Evolutionary conservation across 2,329 filamentous ascomycete genomes (phyloP).

Genomic region (Aureobasidium sp.): DNA sequence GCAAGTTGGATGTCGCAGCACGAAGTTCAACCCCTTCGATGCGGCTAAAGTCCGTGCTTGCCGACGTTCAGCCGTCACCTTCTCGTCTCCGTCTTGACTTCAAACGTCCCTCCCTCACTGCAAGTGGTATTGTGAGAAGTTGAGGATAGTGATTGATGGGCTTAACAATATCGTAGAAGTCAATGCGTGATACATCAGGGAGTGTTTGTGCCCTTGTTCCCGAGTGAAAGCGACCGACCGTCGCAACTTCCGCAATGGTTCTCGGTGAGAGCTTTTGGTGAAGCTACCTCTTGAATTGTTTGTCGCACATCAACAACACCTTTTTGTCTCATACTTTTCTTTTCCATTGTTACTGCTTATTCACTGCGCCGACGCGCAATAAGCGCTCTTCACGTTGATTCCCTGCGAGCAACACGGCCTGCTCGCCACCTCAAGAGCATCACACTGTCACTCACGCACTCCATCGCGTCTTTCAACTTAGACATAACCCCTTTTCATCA

Average conservation of each 20-base stretch:
- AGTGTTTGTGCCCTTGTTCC: neutral
- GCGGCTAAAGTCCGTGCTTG: neutral
- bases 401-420: neutral
- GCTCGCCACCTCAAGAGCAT: neutral
- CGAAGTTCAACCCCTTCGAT: slow-evolving; percentile 10
- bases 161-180: neutral
- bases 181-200: neutral
- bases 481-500: neutral
- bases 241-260: neutral
- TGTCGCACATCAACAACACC: neutral
- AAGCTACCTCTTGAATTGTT: neutral
- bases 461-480: neutral
- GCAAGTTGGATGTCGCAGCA: slow-evolving; percentile 4
- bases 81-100: neutral
- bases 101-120: neutral
- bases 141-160: neutral
- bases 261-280: neutral
- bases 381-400: neutral
- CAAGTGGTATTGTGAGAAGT: neutral
- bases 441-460: neutral
- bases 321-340: neutral
- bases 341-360: neutral
- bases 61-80: neutral
- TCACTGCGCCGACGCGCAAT: no score
- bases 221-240: neutral